phyloP scores from a whole-genome alignment of 306 rosid species.

The Fagus crenata region DNA sequence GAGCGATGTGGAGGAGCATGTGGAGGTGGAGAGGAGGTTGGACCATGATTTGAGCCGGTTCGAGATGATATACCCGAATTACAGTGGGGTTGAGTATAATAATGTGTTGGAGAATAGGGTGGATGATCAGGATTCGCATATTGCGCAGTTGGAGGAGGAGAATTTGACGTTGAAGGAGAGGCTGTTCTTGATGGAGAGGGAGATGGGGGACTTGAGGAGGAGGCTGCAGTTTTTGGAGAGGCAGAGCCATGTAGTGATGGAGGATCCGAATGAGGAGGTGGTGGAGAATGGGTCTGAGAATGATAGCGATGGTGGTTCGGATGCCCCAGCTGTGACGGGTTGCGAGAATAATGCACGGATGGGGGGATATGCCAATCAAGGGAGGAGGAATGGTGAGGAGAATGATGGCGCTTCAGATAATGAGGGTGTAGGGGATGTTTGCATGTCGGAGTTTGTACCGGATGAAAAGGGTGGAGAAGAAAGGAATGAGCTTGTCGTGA shows the following conservation, averaged over 20 bases:
- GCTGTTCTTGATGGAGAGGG: slow-evolving; percentile 83
- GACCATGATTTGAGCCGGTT: slow-evolving; percentile 93
- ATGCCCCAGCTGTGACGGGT: slow-evolving; percentile 39
- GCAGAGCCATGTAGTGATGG: slow-evolving; percentile 22
- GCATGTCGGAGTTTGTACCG: slow-evolving; percentile 44
- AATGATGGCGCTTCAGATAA: slow-evolving; percentile 37
- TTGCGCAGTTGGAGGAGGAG: slow-evolving; percentile 91
- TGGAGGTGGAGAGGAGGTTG: slow-evolving; percentile 89
- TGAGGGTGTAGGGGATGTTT: slow-evolving; percentile 39
- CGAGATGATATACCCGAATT: slow-evolving; percentile 85
- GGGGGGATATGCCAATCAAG: slow-evolving; percentile 39
- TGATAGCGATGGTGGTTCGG: slow-evolving; percentile 54
- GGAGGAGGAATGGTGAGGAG: slow-evolving; percentile 23
- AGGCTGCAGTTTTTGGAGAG: slow-evolving; percentile 66
- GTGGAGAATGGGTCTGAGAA: slow-evolving; percentile 52
- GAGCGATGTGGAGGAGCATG: slow-evolving; percentile 85
- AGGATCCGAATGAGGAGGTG: slow-evolving; percentile 41
- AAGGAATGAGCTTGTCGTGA: slow-evolving; percentile 23
- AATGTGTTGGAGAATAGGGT: slow-evolving; percentile 79
- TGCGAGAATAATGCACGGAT: slow-evolving; percentile 46
- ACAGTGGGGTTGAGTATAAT: slow-evolving; percentile 68
- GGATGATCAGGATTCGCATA: slow-evolving; percentile 93
- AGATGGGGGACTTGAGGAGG: slow-evolving; percentile 71
- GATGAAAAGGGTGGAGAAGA: slow-evolving; percentile 31
- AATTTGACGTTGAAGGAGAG: slow-evolving; percentile 89